Evolutionary conservation across 148 eudicot species (phyloP), one percentile per base, ranked within the genome.

Genomic region (Nyssa sinensis): DNA sequence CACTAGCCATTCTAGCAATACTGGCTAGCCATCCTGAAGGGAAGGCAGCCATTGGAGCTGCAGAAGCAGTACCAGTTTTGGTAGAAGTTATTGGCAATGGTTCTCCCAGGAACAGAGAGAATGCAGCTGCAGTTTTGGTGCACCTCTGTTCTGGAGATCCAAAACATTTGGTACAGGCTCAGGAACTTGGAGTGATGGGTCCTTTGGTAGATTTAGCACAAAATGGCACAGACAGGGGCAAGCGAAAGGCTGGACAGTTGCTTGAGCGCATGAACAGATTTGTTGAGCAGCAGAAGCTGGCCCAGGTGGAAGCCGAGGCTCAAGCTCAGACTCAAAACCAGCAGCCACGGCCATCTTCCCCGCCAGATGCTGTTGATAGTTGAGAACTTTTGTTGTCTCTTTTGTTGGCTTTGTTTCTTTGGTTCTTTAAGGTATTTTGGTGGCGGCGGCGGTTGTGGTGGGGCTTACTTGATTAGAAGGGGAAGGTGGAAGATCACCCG

Each of bases 21-120:
- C 71, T 95, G 44, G 74, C 98, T 31, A 89, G 96, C 78, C 98
- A 95, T 66, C 83, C 91, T 0, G 98, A 94, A 53, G 97, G 97
- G 31, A 92, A 90, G 84, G 77, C 87, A 59, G 86, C 90, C 61
- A 92, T 92, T 61, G 97, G 91, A 69, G 82, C 84, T 12, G 91
- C 93, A 3, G 91, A 89, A 73, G 96, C 98, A 21, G 81, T 95
- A 51, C 91, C 97, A 0, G 90, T 86, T 51, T 81, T 92, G 79
- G 97, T 95, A 14, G 89, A 92, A 28, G 87, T 95, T 39, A 89
- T 92, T 27, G 84, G 81, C 19, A 89, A 71, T 55, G 98, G 98
- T 7, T 95, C 97, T 25, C 96, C 97, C 6, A 88, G 98, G 84
- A 95, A 95, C 79, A 92, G 87, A 74, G 98, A 95, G 77, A 95